Evolutionary conservation across 306 rosid species (phyloP).

Genomic region (Amphicarpaea edgeworthii): DNA sequence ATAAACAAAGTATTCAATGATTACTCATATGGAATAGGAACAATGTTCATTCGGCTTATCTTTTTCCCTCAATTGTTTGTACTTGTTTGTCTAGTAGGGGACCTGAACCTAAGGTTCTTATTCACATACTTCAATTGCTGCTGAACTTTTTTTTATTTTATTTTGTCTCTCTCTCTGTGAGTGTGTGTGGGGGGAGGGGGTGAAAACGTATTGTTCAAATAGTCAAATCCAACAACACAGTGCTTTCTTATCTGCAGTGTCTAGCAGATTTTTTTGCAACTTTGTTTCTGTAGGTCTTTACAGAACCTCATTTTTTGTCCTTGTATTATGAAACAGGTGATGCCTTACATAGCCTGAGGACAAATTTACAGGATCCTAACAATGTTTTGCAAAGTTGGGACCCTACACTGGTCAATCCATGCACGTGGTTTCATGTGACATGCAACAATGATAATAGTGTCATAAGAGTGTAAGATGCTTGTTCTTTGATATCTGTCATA

Average conservation of each 20-base stretch:
- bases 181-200: background rate
- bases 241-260: slow-evolving; percentile 13
- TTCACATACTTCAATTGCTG: background rate
- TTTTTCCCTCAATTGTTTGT: background rate
- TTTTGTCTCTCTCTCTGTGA: background rate
- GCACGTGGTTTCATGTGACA: slow-evolving; percentile 99
- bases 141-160: background rate
- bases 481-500: slow-evolving; percentile 29
- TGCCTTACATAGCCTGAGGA: slow-evolving; percentile 90
- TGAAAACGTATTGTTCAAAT: background rate
- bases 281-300: background rate
- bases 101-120: background rate
- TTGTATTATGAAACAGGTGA: slow-evolving; percentile 73
- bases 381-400: slow-evolving; percentile 99
- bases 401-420: slow-evolving; percentile 98
- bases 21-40: background rate
- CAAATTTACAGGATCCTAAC: slow-evolving; percentile 90
- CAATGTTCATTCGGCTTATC: slow-evolving; percentile 4
- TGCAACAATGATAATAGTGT: slow-evolving; percentile 98
- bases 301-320: slow-evolving; percentile 40
- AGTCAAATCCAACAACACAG: too few species aligned
- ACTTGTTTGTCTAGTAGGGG: background rate
- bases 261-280: background rate
- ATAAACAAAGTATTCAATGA: background rate
- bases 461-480: slow-evolving; percentile 86